These are phyloP conservation scores for Mariannaea elegans DNA, from an alignment of 2,329 filamentous ascomycete genomes.

Conservation along the genomic window DNA sequence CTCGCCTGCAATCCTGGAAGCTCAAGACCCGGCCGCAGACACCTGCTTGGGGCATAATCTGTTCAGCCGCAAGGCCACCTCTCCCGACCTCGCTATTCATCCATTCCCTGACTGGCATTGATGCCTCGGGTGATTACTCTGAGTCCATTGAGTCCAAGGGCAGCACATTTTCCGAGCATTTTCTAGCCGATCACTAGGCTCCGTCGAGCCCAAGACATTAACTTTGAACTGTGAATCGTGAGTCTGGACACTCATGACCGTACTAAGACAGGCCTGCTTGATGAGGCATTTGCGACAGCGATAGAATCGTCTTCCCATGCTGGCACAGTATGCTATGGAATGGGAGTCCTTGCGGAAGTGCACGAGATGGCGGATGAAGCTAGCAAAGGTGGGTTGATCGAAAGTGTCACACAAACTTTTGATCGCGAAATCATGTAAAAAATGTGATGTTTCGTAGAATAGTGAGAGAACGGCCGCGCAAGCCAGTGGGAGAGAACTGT, in stretches of 20 bases:
- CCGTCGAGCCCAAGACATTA: constrained; percentile 19
- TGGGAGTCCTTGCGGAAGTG: constrained; percentile 35
- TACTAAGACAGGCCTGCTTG: constrained; percentile 37
- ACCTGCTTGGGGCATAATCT: constrained; percentile 33
- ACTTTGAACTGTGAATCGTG: constrained; percentile 35
- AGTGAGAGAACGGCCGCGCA: no score
- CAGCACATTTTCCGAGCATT: constrained; percentile 22
- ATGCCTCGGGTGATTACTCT: constrained; percentile 22
- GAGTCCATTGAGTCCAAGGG: constrained; percentile 21
- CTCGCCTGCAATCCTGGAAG: constrained; percentile 25
- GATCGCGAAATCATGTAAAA: no score
- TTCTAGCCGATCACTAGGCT: constrained; percentile 25
- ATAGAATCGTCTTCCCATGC: constrained; percentile 35
- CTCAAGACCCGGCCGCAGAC: constrained; percentile 33
- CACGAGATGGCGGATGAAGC: constrained; percentile 33
- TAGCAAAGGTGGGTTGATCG: no score
- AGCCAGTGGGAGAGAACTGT: no score
- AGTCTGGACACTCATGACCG: constrained; percentile 28
- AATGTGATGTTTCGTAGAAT: no score
- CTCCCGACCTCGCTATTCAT: constrained; percentile 33
- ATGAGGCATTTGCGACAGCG: constrained; percentile 36
- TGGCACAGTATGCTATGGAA: constrained; percentile 36
- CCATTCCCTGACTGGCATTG: constrained; percentile 20
- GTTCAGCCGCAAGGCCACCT: constrained; percentile 33
- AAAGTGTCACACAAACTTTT: no score